These are phyloP conservation scores for Dryas drummondii DNA, from an alignment of 306 rosid species.

Conservation along the genomic window DNA sequence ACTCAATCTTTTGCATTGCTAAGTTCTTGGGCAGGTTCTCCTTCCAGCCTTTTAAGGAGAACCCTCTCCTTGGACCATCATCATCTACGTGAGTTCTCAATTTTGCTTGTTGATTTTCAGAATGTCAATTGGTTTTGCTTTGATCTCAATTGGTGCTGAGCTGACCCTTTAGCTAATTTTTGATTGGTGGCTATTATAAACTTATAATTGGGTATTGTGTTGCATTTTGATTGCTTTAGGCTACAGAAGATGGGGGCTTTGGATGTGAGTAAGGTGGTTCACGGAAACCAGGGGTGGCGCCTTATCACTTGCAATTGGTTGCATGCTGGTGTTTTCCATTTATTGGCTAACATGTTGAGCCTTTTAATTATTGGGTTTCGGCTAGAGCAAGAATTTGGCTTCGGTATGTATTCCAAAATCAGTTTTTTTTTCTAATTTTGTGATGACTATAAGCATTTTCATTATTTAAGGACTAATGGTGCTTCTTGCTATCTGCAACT, in stretches of 20 bases:
- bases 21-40: slow-evolving; percentile 72
- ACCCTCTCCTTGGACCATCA: slow-evolving; percentile 93
- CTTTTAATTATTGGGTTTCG: slow-evolving; percentile 88
- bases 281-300: slow-evolving; percentile 83
- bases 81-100: slow-evolving; percentile 61
- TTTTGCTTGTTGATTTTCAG: background rate
- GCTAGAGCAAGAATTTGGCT: slow-evolving; percentile 96
- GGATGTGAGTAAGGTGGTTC: slow-evolving; percentile 67
- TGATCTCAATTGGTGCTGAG: background rate
- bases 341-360: slow-evolving; percentile 86
- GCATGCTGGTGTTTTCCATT: slow-evolving; percentile 88
- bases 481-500: background rate
- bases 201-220: background rate
- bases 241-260: slow-evolving; percentile 90
- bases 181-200: background rate
- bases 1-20: slow-evolving; percentile 72
- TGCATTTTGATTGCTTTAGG: slow-evolving; percentile 44
- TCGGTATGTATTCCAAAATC: slow-evolving; percentile 50
- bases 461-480: background rate
- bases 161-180: background rate
- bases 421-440: background rate
- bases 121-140: background rate
- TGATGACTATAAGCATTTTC: background rate
- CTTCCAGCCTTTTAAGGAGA: slow-evolving; percentile 86
- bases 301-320: slow-evolving; percentile 87